Conservation (phyloP, 1,284 basidiomycete species). For the Ceratobasidium theobromae region DNA sequence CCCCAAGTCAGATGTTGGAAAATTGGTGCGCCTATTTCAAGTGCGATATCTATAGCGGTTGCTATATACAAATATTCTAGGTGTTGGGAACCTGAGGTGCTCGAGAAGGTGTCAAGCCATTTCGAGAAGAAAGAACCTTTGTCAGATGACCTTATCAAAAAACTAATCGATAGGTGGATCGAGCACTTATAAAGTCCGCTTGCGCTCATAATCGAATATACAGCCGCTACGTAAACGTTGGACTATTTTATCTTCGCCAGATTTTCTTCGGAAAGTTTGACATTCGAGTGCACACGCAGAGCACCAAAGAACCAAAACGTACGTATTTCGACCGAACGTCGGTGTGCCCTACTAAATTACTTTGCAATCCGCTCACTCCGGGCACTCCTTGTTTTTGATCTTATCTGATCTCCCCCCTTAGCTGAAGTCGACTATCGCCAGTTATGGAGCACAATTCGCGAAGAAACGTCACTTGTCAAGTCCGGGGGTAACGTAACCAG, state of each 20-base stretch:
- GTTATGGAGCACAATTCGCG: constrained; percentile 71
- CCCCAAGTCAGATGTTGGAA: constrained; percentile 87
- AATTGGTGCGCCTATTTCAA: constrained; percentile 80
- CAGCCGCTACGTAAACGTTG: constrained; percentile 80
- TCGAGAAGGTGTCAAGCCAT: constrained; percentile 75
- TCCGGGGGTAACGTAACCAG: constrained; percentile 57
- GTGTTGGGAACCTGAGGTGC: constrained; percentile 77
- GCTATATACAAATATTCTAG: constrained; percentile 40
- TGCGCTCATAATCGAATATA: background rate
- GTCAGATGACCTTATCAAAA: constrained; percentile 72
- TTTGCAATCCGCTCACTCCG: no score
- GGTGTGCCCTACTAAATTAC: no score
- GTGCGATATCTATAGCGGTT: background rate
- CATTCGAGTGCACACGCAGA: constrained; percentile 70
- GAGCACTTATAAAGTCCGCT: background rate
- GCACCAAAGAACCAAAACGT: constrained; percentile 48
- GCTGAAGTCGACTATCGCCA: constrained; percentile 66
- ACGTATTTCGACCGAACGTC: no score
- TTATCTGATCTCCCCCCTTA: no score
- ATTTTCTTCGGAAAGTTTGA: constrained; percentile 82
- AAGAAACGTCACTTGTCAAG: constrained; percentile 67
- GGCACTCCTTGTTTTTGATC: no score
- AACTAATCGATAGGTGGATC: constrained; percentile 67
- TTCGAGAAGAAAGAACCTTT: constrained; percentile 71
- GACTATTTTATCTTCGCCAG: constrained; percentile 76